A percentile compares a stretch with the other conserved stretches of the same genome.
These are phyloP conservation scores for Oryza coarctata DNA, from an alignment of 176 grass and related monocot genomes.

Conservation along the genomic window DNA sequence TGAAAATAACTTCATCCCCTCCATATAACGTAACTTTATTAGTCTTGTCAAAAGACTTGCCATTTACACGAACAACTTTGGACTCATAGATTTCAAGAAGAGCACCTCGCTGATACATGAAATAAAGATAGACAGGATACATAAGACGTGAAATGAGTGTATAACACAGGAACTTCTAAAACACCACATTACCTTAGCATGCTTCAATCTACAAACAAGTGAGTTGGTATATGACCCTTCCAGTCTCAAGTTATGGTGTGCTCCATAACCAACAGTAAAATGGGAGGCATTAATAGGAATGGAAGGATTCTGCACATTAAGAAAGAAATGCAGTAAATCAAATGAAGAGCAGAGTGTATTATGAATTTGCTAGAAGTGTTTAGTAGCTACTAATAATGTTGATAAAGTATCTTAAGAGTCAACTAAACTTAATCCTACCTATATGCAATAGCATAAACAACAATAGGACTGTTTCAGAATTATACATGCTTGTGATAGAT, in stretches of 20 bases:
- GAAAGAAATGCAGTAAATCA: slow-evolving; percentile 20
- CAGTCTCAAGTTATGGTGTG: slow-evolving; percentile 76
- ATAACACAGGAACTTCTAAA: neutral
- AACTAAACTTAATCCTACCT: slow-evolving; percentile 18
- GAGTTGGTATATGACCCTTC: slow-evolving; percentile 55
- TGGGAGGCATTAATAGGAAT: slow-evolving; percentile 55
- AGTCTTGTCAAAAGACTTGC: slow-evolving; percentile 72
- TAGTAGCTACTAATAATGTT: neutral
- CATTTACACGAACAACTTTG: slow-evolving; percentile 85
- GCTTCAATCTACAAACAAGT: slow-evolving; percentile 75
- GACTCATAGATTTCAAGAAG: slow-evolving; percentile 79
- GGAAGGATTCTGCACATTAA: slow-evolving; percentile 64
- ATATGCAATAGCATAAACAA: slow-evolving; percentile 21
- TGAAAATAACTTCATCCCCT: slow-evolving; percentile 94
- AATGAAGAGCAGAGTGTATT: slow-evolving; percentile 8
- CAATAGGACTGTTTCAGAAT: neutral
- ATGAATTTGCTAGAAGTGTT: neutral
- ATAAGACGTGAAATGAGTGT: slow-evolving; percentile 7
- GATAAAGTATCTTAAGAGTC: slow-evolving; percentile 2
- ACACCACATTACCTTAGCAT: slow-evolving; percentile 67
- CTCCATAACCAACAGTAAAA: slow-evolving; percentile 88
- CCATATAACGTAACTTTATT: slow-evolving; percentile 68
- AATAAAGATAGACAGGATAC: neutral
- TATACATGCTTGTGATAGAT: neutral
- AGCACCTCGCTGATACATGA: slow-evolving; percentile 43